Percentiles rank a stretch among this genome's conserved stretches.
Conservation (phyloP, 192 early-diverging fungal species). For the Gamsiella multidivaricata region DNA sequence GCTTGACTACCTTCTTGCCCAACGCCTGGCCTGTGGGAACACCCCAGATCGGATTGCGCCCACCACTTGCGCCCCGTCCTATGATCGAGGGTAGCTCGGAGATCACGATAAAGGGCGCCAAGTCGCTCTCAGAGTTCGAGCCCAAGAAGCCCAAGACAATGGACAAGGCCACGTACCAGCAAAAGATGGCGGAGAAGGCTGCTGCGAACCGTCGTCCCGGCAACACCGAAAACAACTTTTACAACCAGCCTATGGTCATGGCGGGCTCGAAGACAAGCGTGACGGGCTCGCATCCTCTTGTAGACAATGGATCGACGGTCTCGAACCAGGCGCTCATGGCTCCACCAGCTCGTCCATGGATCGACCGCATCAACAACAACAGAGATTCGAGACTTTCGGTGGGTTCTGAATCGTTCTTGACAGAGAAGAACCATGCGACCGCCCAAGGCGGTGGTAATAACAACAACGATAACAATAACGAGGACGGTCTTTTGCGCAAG, state of each 20-base stretch:
- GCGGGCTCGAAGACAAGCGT: constrained; percentile 21
- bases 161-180: constrained; percentile 51
- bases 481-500: constrained; percentile 32
- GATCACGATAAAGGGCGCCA: constrained; percentile 14
- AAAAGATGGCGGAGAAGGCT: constrained; percentile 49
- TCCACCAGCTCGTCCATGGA: constrained; percentile 38
- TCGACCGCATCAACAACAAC: constrained; percentile 39
- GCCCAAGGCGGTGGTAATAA: neutral
- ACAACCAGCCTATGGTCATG: constrained; percentile 23
- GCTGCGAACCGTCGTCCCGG: constrained; percentile 32
- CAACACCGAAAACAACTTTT: constrained; percentile 25
- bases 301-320: constrained; percentile 15
- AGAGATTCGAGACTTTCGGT: constrained; percentile 23
- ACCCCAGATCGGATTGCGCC: constrained; percentile 25
- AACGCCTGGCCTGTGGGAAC: constrained; percentile 47
- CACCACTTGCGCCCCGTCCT: constrained; percentile 10
- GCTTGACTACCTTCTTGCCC: constrained; percentile 27
- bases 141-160: constrained; percentile 50
- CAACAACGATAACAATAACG: constrained; percentile 7
- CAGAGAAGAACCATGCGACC: constrained; percentile 24
- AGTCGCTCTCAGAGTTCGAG: constrained; percentile 52
- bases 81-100: constrained; percentile 20
- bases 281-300: constrained; percentile 33
- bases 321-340: constrained; percentile 25
- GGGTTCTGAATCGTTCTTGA: constrained; percentile 24